Percentiles rank a stretch among this genome's conserved stretches.
phyloP scores from a whole-genome alignment of 345 rosid genomes.

The Eucalyptus coolabah region DNA sequence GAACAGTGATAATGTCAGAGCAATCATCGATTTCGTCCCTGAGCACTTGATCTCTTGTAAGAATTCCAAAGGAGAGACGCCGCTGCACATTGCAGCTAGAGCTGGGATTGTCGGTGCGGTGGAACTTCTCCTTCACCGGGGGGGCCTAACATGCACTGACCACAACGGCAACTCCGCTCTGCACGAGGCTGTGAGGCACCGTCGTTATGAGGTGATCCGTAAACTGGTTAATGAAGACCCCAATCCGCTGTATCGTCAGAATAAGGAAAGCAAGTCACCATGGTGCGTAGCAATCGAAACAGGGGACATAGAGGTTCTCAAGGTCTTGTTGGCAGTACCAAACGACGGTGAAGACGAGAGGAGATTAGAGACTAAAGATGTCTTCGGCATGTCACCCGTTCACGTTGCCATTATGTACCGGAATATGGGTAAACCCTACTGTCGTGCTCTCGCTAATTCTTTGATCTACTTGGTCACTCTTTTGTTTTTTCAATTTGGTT shows the following conservation, averaged over 20 bases:
- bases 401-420: neutral
- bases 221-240: neutral
- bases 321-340: neutral
- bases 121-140: neutral
- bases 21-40: neutral
- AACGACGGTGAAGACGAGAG: neutral
- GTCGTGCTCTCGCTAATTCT: neutral
- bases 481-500: neutral
- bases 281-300: neutral
- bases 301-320: neutral
- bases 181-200: neutral
- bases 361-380: accelerated
- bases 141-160: neutral
- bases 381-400: neutral
- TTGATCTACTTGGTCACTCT: neutral
- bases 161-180: neutral
- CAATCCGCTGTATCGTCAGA: neutral
- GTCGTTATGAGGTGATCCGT: accelerated
- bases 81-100: neutral
- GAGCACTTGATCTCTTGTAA: neutral
- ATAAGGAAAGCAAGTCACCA: neutral
- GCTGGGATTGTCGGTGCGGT: neutral
- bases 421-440: neutral
- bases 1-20: neutral
- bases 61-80: neutral